Evolutionary conservation across 129 eudicot genomes (phyloP).

Genomic region (Ambrosia artemisiifolia): DNA sequence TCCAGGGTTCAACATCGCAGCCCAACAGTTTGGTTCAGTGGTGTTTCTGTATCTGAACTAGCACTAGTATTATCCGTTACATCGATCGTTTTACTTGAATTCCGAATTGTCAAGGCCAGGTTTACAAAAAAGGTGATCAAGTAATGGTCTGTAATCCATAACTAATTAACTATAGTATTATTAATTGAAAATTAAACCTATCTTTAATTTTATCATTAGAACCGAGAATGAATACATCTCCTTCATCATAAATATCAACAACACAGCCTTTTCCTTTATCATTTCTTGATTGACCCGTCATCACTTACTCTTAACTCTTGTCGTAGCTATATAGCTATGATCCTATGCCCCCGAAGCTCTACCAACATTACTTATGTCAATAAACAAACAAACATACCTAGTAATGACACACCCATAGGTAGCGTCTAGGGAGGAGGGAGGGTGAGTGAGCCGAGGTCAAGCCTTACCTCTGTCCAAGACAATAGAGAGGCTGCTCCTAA

Average conservation of each 20-base stretch:
- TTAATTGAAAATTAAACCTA: too few species aligned
- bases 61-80: too few species aligned
- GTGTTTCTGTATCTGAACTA: too few species aligned
- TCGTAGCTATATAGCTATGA: neutral
- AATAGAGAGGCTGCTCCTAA: too few species aligned
- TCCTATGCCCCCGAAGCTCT: neutral
- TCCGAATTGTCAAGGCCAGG: too few species aligned
- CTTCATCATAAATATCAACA: neutral
- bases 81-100: too few species aligned
- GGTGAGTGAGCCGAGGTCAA: too few species aligned
- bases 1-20: too few species aligned
- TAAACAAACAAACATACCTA: neutral
- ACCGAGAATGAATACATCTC: neutral
- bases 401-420: too few species aligned
- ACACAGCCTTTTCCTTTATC: neutral
- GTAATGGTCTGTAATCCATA: neutral
- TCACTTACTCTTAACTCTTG: neutral
- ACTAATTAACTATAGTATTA: neutral
- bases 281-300: neutral
- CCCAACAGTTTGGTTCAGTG: too few species aligned
- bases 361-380: neutral
- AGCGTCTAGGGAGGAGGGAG: too few species aligned
- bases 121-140: neutral
- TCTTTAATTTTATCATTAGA: neutral
- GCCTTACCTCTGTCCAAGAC: too few species aligned